phyloP scores from a whole-genome alignment of 140 eudicot genomes.

The Erigeron philadelphicus region DNA sequence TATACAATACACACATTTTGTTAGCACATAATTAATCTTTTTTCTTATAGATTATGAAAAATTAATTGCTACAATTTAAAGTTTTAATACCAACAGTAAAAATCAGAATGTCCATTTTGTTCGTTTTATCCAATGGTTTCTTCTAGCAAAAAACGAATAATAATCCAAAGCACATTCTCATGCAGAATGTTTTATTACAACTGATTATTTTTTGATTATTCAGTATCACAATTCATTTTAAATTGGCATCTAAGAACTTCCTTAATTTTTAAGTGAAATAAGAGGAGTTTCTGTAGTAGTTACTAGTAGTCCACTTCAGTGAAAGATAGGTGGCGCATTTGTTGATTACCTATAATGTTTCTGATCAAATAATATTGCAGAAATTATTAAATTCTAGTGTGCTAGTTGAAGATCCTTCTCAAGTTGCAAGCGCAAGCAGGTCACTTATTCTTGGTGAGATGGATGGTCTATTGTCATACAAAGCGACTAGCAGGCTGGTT shows the following conservation, averaged over 20 bases:
- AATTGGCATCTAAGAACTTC: too few relatives aligned
- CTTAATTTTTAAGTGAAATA: conserved; percentile 22
- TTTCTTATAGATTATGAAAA: too few relatives aligned
- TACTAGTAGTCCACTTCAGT: conserved; percentile 13
- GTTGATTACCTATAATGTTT: conserved; percentile 21
- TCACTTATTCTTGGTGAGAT: conserved; percentile 54
- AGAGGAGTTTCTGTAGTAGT: neutral
- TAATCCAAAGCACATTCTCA: too few relatives aligned
- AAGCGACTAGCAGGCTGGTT: conserved; percentile 65
- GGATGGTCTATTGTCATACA: conserved; percentile 58
- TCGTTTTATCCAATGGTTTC: too few relatives aligned
- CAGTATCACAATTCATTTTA: too few relatives aligned
- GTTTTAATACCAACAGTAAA: too few relatives aligned
- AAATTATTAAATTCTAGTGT: conserved; percentile 55
- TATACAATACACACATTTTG: too few relatives aligned
- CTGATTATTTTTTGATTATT: neutral
- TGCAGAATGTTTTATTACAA: too few relatives aligned
- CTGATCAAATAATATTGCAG: conserved; percentile 54
- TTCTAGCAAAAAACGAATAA: too few relatives aligned
- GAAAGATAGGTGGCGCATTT: neutral
- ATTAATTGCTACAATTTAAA: too few relatives aligned
- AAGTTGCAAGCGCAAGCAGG: conserved; percentile 56
- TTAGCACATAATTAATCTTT: too few relatives aligned
- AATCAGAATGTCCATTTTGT: too few relatives aligned
- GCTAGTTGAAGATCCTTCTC: conserved; percentile 89